These are phyloP conservation scores for Candida ipomoeae DNA, from an alignment of 805 yeast species.

Conservation along the genomic window DNA sequence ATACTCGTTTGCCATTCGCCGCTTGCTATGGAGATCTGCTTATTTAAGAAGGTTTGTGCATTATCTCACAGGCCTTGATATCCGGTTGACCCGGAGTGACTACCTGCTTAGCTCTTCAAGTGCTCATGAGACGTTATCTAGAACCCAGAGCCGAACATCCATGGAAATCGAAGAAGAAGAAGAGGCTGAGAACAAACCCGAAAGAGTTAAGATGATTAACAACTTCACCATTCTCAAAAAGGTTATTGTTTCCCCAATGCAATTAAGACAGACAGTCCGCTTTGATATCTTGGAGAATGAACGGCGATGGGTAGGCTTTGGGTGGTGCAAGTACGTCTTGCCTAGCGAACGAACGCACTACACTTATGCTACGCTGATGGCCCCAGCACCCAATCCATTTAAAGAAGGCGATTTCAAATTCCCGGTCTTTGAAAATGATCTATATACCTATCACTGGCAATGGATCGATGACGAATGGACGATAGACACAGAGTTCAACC, in stretches of 20 bases:
- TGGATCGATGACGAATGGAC: conserved; percentile 57
- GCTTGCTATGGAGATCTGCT: conserved; percentile 49
- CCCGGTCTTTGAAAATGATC: conserved; percentile 39
- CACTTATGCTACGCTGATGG: conserved; percentile 39
- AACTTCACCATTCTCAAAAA: conserved; percentile 40
- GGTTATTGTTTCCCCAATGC: conserved; percentile 36
- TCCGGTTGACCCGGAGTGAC: conserved; percentile 14
- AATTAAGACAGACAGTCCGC: conserved; percentile 43
- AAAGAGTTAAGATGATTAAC: conserved; percentile 22
- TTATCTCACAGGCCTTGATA: conserved; percentile 41
- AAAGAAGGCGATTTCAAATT: conserved; percentile 33
- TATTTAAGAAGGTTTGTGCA: conserved; percentile 35
- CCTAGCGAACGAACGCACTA: conserved; percentile 51
- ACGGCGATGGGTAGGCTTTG: conserved; percentile 59
- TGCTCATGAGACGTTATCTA: conserved; percentile 14
- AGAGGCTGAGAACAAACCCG: neutral
- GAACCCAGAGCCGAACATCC: conserved; percentile 11
- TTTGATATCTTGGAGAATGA: conserved; percentile 55
- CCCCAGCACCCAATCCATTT: conserved; percentile 24
- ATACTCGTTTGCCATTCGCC: conserved; percentile 42
- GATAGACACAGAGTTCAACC: conserved; percentile 38
- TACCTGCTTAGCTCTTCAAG: conserved; percentile 1
- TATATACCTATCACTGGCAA: conserved; percentile 45
- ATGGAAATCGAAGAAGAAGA: conserved; percentile 6
- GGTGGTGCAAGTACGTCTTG: conserved; percentile 49